Conservation (phyloP, 352 stramenopile species). For the Heterotrichella gracilis region DNA sequence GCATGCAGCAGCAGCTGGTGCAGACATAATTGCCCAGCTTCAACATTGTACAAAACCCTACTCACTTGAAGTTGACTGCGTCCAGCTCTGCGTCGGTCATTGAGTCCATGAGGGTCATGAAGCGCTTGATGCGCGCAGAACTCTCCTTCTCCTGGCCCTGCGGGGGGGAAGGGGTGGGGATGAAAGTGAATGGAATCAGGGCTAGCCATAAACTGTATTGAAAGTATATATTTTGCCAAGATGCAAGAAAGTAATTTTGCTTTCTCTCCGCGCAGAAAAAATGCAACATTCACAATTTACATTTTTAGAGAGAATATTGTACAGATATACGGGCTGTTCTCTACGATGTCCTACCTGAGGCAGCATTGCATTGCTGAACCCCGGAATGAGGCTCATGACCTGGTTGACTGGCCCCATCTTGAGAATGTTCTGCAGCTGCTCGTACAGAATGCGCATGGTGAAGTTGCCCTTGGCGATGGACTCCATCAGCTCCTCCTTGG, state of each 20-base stretch:
- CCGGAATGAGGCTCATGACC: constrained; percentile 92
- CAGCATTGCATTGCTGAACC: constrained; percentile 23
- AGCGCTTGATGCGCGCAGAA: constrained; percentile 59
- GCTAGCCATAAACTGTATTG: too few species aligned
- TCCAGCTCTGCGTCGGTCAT: constrained; percentile 89
- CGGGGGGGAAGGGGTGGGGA: too few species aligned
- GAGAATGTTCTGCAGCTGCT: constrained; percentile 82
- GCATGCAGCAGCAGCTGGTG: constrained; percentile 20
- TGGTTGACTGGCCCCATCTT: constrained; percentile 82
- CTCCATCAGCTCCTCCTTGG: constrained; percentile 73
- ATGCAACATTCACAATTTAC: too few species aligned
- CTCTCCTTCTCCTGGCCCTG: constrained; percentile 53
- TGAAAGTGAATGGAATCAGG: too few species aligned
- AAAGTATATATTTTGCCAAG: too few species aligned
- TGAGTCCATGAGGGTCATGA: constrained; percentile 96
- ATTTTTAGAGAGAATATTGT: too few species aligned
- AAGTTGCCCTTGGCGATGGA: constrained; percentile 74
- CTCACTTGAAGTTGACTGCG: constrained; percentile 24
- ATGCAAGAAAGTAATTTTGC: too few species aligned
- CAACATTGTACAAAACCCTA: constrained; percentile 9
- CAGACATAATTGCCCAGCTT: constrained; percentile 30
- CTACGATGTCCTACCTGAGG: constrained; percentile 26
- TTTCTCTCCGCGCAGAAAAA: too few species aligned
- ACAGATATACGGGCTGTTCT: too few species aligned
- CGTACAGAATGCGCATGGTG: constrained; percentile 91